Evolutionary conservation across 176 grass and related monocot genomes (phyloP).

Genomic region (Sorghum bicolor): DNA sequence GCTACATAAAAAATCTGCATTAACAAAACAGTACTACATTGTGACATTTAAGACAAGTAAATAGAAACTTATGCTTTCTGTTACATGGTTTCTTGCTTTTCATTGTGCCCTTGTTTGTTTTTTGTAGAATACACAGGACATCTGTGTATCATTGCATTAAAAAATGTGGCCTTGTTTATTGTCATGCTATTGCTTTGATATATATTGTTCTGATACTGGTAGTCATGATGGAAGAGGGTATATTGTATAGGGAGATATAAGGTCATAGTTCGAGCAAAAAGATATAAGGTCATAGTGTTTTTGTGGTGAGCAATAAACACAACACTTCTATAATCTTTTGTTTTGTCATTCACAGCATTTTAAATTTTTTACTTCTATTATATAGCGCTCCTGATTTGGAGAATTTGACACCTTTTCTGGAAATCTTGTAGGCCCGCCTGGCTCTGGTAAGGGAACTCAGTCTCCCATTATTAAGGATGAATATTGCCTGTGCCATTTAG

Average conservation of each 20-base stretch:
- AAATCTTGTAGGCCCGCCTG: slow-evolving; percentile 69
- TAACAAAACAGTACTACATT: background rate
- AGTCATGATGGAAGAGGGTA: background rate
- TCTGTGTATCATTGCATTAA: no score
- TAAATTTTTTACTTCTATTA: background rate
- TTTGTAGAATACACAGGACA: no score
- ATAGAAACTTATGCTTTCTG: background rate
- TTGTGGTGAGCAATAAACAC: background rate
- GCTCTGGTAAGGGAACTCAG: slow-evolving; percentile 92
- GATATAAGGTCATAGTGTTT: background rate
- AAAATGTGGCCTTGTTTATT: background rate
- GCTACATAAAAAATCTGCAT: background rate
- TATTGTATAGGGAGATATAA: background rate
- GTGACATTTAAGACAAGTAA: background rate
- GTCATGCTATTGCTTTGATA: background rate
- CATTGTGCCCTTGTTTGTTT: background rate
- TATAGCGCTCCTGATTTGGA: background rate
- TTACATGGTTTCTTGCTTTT: background rate
- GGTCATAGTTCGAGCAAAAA: background rate
- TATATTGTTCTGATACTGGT: background rate
- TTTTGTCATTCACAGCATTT: background rate
- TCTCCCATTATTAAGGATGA: slow-evolving; percentile 94
- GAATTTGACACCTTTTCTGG: background rate
- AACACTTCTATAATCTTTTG: background rate
- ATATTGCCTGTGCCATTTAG: slow-evolving; percentile 91